A percentile compares a stretch with the other conserved stretches of the same genome.
Conservation (phyloP, 2,329 filamentous ascomycete genomes). For the Alternaria sp. region DNA sequence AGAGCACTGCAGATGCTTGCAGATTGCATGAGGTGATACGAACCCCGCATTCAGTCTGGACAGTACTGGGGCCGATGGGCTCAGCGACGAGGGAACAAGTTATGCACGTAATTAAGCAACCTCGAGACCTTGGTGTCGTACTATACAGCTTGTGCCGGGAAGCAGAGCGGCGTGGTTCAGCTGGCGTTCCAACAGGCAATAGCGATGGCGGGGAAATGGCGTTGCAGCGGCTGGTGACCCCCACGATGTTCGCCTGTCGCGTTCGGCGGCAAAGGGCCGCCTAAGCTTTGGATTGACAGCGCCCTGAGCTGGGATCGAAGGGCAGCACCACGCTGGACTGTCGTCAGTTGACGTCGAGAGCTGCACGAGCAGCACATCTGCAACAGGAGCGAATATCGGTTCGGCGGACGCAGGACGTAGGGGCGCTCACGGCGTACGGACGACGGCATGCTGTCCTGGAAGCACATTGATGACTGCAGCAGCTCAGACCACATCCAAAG, state of each 20-base stretch:
- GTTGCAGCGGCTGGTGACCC: slow-evolving; percentile 8
- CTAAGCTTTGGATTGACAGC: slow-evolving; percentile 17
- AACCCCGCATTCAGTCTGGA: slow-evolving; percentile 13
- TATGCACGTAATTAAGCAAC: slow-evolving; percentile 1
- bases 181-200: slow-evolving; percentile 2
- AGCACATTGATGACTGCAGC: slow-evolving; percentile 15
- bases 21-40: slow-evolving; percentile 11
- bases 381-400: slow-evolving; percentile 4
- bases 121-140: background rate
- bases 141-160: slow-evolving; percentile 9
- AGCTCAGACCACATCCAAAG: slow-evolving; percentile 9
- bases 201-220: slow-evolving; percentile 1
- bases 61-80: background rate
- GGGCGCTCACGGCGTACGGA: slow-evolving; percentile 1
- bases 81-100: background rate
- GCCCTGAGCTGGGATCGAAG: slow-evolving; percentile 4
- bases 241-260: slow-evolving; percentile 17
- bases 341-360: slow-evolving; percentile 2
- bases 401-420: slow-evolving; percentile 8
- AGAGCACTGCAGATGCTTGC: slow-evolving; percentile 11
- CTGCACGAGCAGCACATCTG: background rate
- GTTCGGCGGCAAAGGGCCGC: slow-evolving; percentile 20
- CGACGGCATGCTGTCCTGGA: slow-evolving; percentile 7
- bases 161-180: slow-evolving; percentile 2
- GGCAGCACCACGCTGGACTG: slow-evolving; percentile 5